A percentile compares a stretch with the other conserved stretches of the same genome.
Evolutionary conservation across 140 eudicot species (phyloP).

Genomic region (Oenanthe javanica): DNA sequence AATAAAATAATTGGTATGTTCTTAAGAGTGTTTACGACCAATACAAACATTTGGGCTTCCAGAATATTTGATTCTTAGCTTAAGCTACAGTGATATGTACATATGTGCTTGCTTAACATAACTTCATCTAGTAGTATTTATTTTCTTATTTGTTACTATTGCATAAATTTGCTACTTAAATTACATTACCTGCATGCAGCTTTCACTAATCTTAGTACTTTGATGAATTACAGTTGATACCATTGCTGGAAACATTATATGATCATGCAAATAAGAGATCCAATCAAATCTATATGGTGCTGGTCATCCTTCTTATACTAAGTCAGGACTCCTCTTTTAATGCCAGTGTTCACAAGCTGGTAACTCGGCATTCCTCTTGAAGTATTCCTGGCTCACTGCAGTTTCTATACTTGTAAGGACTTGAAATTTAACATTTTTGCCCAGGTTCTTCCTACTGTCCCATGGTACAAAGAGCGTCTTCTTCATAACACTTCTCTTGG

Average conservation of each 20-base stretch:
- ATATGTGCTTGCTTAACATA: neutral
- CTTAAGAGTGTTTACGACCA: neutral
- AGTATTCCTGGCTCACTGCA: neutral
- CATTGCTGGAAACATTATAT: conserved; percentile 83
- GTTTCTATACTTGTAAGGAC: neutral
- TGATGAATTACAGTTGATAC: conserved; percentile 64
- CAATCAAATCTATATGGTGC: conserved; percentile 91
- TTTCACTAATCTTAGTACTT: conserved; percentile 12
- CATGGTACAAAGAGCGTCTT: conserved; percentile 94
- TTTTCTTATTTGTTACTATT: neutral
- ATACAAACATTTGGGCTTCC: neutral
- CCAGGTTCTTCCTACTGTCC: conserved; percentile 85
- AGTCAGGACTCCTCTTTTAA: conserved; percentile 98
- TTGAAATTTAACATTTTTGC: conserved; percentile 14
- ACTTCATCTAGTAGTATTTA: neutral
- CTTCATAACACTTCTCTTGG: conserved; percentile 94
- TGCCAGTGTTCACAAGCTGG: conserved; percentile 93
- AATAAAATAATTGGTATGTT: neutral
- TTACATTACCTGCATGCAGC: conserved; percentile 1
- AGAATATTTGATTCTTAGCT: neutral
- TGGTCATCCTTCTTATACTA: conserved; percentile 86
- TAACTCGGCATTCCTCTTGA: conserved; percentile 81
- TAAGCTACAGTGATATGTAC: neutral
- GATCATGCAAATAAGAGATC: conserved; percentile 82
- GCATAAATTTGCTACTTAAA: neutral